Conservation (phyloP, 495 filamentous ascomycete species). For the Trichocladium antarcticum region DNA sequence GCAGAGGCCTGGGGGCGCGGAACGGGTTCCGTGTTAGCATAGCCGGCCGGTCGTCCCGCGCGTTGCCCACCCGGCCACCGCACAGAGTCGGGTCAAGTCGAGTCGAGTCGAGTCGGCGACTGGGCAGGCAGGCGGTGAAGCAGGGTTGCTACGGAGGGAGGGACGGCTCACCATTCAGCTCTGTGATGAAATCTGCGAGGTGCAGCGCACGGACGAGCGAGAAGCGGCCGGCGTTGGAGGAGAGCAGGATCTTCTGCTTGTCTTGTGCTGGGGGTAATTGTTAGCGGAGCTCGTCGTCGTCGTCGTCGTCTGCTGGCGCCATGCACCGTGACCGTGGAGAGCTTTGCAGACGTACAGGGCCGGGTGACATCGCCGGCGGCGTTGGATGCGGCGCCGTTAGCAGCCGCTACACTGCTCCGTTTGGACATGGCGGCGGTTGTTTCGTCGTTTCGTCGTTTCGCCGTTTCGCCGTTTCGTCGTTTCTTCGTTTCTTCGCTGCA, state of each 20-base stretch:
- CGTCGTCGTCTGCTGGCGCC: neutral
- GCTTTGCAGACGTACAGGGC: conserved; percentile 21
- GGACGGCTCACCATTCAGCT: conserved; percentile 67
- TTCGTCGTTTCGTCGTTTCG: neutral
- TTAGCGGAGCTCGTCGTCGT: neutral
- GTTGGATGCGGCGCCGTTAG: conserved; percentile 33
- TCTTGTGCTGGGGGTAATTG: conserved; percentile 46
- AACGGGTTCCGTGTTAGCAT: neutral
- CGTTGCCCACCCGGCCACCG: too few relatives aligned
- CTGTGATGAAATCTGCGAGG: conserved; percentile 89
- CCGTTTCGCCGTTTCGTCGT: neutral
- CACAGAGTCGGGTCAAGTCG: too few relatives aligned
- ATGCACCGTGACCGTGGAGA: neutral
- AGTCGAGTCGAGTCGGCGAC: neutral
- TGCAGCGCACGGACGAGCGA: conserved; percentile 67
- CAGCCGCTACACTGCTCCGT: conserved; percentile 30
- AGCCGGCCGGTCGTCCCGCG: too few relatives aligned
- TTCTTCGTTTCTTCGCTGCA: neutral
- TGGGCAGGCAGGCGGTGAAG: neutral
- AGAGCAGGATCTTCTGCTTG: conserved; percentile 79
- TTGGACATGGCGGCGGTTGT: conserved; percentile 34
- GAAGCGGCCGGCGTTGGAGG: conserved; percentile 62
- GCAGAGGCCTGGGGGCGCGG: conserved; percentile 50
- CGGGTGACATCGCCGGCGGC: conserved; percentile 15
- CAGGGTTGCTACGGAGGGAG: too few relatives aligned